A percentile compares a stretch with the other conserved stretches of the same genome.
phyloP scores from a whole-genome alignment of 495 filamentous ascomycete species.

The Aspergillus cristatus region DNA sequence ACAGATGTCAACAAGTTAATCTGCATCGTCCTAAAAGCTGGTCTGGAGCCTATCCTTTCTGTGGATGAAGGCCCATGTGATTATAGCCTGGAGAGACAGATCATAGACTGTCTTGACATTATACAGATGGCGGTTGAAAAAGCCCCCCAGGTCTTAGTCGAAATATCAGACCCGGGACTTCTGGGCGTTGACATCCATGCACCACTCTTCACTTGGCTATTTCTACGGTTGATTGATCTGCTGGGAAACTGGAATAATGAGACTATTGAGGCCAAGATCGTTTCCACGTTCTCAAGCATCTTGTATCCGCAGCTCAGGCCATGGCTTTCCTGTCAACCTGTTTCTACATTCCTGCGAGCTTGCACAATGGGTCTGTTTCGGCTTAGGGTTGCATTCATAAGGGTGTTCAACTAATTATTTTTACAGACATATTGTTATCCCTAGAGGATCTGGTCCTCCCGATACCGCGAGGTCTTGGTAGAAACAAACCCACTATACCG shows the following conservation, averaged over 20 bases:
- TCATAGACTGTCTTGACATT: slow-evolving; percentile 59
- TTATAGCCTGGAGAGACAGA: slow-evolving; percentile 44
- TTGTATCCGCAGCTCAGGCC: slow-evolving; percentile 21
- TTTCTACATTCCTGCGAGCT: slow-evolving; percentile 25
- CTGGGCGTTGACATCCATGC: slow-evolving; percentile 41
- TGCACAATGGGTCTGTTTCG: slow-evolving; percentile 27
- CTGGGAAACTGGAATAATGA: slow-evolving; percentile 16
- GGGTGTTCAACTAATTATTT: slow-evolving; percentile 10
- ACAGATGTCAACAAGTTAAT: slow-evolving; percentile 75
- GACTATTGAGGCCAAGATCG: slow-evolving; percentile 20
- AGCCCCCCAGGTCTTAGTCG: slow-evolving; percentile 62
- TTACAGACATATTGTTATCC: slow-evolving; percentile 27
- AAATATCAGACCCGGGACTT: slow-evolving; percentile 27
- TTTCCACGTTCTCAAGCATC: slow-evolving; percentile 23
- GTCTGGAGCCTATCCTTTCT: slow-evolving; percentile 51
- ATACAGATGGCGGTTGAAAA: slow-evolving; percentile 63
- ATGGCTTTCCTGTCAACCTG: slow-evolving; percentile 18
- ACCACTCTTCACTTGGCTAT: slow-evolving; percentile 73
- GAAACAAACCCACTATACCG: slow-evolving; percentile 17
- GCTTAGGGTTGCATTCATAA: not conserved
- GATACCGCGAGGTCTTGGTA: slow-evolving; percentile 1
- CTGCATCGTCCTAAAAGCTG: slow-evolving; percentile 71
- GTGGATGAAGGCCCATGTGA: slow-evolving; percentile 49
- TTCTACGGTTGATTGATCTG: slow-evolving; percentile 29
- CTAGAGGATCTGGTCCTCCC: slow-evolving; percentile 17